A percentile compares a stretch with the other conserved stretches of the same genome.
Conservation (phyloP, 768 basidiomycete species). For the Termitomyces sp. region DNA sequence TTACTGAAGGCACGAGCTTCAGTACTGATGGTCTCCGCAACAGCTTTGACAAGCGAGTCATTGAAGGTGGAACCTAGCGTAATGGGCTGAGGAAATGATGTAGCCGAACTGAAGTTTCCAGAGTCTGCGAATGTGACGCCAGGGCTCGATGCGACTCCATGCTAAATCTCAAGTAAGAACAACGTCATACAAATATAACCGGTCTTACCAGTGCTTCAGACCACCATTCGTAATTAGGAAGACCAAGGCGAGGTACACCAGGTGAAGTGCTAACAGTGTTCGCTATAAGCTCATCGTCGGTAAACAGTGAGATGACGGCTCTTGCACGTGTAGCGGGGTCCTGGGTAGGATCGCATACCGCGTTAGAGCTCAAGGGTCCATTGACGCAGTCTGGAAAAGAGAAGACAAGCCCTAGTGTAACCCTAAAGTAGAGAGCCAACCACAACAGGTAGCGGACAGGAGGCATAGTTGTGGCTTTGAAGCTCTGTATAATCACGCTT, state of each 20-base stretch:
- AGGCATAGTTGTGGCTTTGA: not conserved
- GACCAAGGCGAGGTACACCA: constrained; percentile 48
- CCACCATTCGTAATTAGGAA: constrained; percentile 59
- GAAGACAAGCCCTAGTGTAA: constrained; percentile 18
- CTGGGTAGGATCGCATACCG: constrained; percentile 43
- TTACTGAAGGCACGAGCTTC: constrained; percentile 60
- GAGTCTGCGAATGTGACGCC: constrained; percentile 45
- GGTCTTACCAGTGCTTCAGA: constrained; percentile 45
- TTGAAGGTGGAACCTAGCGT: constrained; percentile 51
- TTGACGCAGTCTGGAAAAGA: constrained; percentile 46
- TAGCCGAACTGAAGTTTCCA: constrained; percentile 52
- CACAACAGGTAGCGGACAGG: constrained; percentile 3
- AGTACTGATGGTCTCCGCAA: constrained; percentile 48
- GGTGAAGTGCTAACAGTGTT: constrained; percentile 46
- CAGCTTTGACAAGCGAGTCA: constrained; percentile 41
- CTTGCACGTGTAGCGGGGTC: constrained; percentile 41
- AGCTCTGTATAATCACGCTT: not conserved
- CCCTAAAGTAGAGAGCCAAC: constrained; percentile 1
- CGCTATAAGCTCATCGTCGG: constrained; percentile 42
- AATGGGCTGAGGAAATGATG: constrained; percentile 56
- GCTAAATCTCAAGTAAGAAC: constrained; percentile 23
- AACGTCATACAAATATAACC: not conserved
- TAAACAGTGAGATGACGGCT: constrained; percentile 44
- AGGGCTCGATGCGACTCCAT: constrained; percentile 49
- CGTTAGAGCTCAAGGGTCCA: constrained; percentile 38